Base-by-base conservation (phyloP, 352 stramenopile species). In the Pythium periplocum region DNA sequence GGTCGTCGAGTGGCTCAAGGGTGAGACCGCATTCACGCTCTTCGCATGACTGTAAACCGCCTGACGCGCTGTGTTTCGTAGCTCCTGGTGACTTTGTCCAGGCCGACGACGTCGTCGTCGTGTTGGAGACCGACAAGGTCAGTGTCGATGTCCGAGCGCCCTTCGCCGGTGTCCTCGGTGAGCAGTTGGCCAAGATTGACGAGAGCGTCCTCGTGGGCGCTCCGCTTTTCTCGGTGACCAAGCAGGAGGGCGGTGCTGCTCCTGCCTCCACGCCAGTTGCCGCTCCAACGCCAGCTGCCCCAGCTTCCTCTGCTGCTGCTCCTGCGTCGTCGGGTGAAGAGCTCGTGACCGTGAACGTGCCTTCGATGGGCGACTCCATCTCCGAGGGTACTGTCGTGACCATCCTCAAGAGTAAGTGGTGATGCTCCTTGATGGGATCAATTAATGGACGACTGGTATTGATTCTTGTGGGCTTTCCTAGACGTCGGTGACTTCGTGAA, bases 81-180 rank as follows among this genome's bases (percentile, higher is more conserved):
- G 76, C 77, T 9, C 76, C 90, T 4, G 97, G 97, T 41, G 96
- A 99, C 56, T 95, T 85, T 38, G 88, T 99, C 36, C 73, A 95
- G 33, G 80, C 76, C 4, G 96, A 99, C 71, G 96, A 99, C 43
- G 96, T 99, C 34, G 90, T 99, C 10, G 86, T 98, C 11, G 87
- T 98, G 5, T 68, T 99, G 6, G 97, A 99, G 80, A 99, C 97
- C 4, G 97, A 99, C 73, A 99, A 99, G 81, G 95, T 91, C 36
- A 95, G 77, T 48, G 86, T 98, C 7, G 89, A 97, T 53, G 87
- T 98, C 33, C 81, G 95, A 17, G 89, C 96, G 42, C 83, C 91
- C 4, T 89, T 97, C 56, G 78, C 82, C 4, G 97, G 97, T 35
- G 75, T 87, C 6, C 61, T 99, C 43, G 78, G 91, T 33, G 89